Conservation (phyloP, 495 filamentous ascomycete genomes). For the Aspergillus panamensis region DNA sequence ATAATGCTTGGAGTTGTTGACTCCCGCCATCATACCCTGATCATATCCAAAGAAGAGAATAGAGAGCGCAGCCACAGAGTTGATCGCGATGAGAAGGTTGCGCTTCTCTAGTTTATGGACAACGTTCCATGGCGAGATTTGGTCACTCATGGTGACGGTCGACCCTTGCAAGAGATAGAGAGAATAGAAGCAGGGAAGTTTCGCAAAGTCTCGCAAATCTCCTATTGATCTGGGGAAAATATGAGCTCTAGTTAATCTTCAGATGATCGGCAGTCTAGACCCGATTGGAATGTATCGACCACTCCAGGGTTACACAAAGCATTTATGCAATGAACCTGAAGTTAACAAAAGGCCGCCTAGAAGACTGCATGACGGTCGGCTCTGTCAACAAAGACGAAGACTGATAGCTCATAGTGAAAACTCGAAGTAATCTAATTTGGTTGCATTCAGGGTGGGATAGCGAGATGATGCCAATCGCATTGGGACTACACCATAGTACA, state of each 20-base stretch:
- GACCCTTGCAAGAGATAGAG: neutral
- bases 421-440: slow-evolving; percentile 18
- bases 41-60: slow-evolving; percentile 65
- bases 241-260: neutral
- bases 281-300: neutral
- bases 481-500: neutral
- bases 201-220: neutral
- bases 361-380: slow-evolving; percentile 8
- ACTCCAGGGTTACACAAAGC: slow-evolving; percentile 3
- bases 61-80: slow-evolving; percentile 57
- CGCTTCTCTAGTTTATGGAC: slow-evolving; percentile 61
- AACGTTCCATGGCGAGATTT: slow-evolving; percentile 54
- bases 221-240: neutral
- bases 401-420: neutral
- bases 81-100: slow-evolving; percentile 60
- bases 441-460: slow-evolving; percentile 24
- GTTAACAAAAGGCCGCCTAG: neutral
- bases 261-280: neutral
- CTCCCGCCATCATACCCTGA: slow-evolving; percentile 73
- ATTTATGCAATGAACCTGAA: neutral
- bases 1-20: slow-evolving; percentile 64
- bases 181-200: neutral
- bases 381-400: neutral
- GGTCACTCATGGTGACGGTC: slow-evolving; percentile 38
- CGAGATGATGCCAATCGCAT: neutral